Base-by-base conservation (phyloP, 2,329 filamentous ascomycete genomes). In the Metarhizium sp. region DNA sequence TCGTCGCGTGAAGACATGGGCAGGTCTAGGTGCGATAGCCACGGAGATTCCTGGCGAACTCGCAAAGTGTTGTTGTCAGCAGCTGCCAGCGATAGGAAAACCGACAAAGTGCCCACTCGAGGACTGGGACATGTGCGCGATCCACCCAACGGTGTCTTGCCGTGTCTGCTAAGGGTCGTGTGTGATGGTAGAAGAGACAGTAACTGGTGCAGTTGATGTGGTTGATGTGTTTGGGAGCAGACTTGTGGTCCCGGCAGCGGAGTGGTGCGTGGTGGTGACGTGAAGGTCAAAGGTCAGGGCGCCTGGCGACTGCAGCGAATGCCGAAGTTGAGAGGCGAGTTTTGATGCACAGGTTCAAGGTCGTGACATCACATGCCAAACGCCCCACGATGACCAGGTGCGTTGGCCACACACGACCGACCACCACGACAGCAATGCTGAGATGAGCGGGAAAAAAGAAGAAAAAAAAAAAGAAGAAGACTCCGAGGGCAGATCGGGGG, bases 1-100 rank as follows among this genome's bases (percentile, higher is more conserved):
- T 71, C 69, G 62, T 71, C 70, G 63, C 65, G 69, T 56, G 68
- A 66, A 68, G 70, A 69, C 70, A 72, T 72, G 63, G 69, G 62
- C 55, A 62, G 61, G 59, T 66, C 62, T 57, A 71, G 63, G 67
- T 78, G 76, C 69, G 75, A 71, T 67, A 81, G 70, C 78, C 78
- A 81, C 63, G 79, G 78, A 46, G 66, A 69, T 52, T 73, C 71
- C 71, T 73, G 52, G 20, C 25, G 32, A 47, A 51, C 34, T 5
- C 46, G 34, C 38, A 32, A 45, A 29, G 7, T 18, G 29, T 40
- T 11, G 45, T 30, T 14, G 50, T 55, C 47, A 58, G 58, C 56
- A 52, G 52, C 50, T 62, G 59, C 58, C 45, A 57, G 57, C 52
- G 43, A 49, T 32, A 18, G 46, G 49, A 42, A 20, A 7, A 14